Conservation (phyloP, 352 stramenopile species). For the Phytophthora uliginosa region DNA sequence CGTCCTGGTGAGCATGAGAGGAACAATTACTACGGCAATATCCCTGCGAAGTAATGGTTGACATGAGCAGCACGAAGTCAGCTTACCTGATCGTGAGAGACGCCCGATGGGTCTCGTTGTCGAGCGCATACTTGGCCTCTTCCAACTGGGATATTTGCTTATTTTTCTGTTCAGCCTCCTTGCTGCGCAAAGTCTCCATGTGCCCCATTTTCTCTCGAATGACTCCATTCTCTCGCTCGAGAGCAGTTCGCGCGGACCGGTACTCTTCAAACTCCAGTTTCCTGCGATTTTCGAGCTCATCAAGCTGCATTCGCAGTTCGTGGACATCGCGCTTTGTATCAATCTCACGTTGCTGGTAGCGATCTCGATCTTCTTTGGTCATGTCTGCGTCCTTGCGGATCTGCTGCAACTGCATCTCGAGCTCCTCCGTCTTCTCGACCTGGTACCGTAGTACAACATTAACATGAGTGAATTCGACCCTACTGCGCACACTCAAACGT, state of each 20-base stretch:
- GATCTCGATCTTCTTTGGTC: slow-evolving; percentile 67
- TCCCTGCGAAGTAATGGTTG: background rate
- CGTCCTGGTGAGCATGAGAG: slow-evolving; percentile 28
- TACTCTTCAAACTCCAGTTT: slow-evolving; percentile 85
- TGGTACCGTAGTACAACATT: slow-evolving; percentile 10
- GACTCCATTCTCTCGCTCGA: slow-evolving; percentile 66
- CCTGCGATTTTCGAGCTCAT: slow-evolving; percentile 71
- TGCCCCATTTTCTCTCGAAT: slow-evolving; percentile 68
- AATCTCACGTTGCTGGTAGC: slow-evolving; percentile 68
- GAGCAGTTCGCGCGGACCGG: slow-evolving; percentile 44
- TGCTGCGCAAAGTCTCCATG: slow-evolving; percentile 50
- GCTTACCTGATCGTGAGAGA: slow-evolving; percentile 52
- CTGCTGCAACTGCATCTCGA: slow-evolving; percentile 56
- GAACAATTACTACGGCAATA: background rate
- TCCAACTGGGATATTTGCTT: slow-evolving; percentile 69
- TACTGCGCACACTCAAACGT: too few species aligned
- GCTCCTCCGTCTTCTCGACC: slow-evolving; percentile 64
- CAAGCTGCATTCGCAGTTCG: slow-evolving; percentile 72
- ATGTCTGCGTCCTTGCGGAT: slow-evolving; percentile 53
- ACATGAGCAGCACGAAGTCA: background rate
- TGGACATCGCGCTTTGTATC: slow-evolving; percentile 68
- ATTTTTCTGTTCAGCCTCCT: slow-evolving; percentile 60
- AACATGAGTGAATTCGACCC: background rate
- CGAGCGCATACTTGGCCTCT: slow-evolving; percentile 68
- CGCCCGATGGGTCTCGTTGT: slow-evolving; percentile 63